Conservation (phyloP, 192 early-diverging fungal genomes). For the Podila horticola region DNA sequence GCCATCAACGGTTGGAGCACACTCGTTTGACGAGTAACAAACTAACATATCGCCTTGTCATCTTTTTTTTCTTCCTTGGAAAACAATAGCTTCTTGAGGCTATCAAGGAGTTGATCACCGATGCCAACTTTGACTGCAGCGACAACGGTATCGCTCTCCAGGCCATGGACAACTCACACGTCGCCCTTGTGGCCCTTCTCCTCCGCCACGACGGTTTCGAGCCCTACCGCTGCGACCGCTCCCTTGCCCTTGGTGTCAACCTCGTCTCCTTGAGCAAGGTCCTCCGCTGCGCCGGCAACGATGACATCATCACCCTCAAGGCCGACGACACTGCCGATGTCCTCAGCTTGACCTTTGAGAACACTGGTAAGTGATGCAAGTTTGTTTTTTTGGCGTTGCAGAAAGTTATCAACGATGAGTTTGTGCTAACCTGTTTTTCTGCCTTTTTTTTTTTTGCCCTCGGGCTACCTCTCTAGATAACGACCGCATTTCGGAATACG, state of each 20-base stretch:
- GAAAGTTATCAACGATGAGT: too few relatives aligned
- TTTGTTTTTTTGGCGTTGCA: too few relatives aligned
- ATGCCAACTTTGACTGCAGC: conserved; percentile 98
- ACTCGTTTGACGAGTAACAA: not conserved
- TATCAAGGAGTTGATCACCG: conserved; percentile 96
- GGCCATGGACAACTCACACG: conserved; percentile 99
- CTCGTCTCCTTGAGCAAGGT: conserved; percentile 89
- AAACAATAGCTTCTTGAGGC: conserved; percentile 79
- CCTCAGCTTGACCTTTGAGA: conserved; percentile 82
- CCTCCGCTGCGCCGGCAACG: conserved; percentile 91
- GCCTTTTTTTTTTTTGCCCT: not conserved
- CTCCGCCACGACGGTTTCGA: conserved; percentile 85
- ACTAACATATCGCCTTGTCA: not conserved
- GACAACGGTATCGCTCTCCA: conserved; percentile 95
- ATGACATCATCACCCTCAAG: conserved; percentile 92
- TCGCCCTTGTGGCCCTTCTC: conserved; percentile 91
- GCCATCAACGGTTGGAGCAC: not conserved
- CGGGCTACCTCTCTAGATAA: conserved; percentile 30
- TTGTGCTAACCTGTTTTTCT: too few relatives aligned
- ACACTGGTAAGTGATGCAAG: conserved; percentile 53
- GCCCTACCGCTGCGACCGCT: conserved; percentile 92
- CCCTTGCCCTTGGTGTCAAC: conserved; percentile 91
- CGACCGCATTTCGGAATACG: conserved; percentile 88
- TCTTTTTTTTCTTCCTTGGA: not conserved
- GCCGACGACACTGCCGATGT: conserved; percentile 87